Base-by-base conservation (phyloP, 2,329 filamentous ascomycete species). In the Aspergillus fijiensis region DNA sequence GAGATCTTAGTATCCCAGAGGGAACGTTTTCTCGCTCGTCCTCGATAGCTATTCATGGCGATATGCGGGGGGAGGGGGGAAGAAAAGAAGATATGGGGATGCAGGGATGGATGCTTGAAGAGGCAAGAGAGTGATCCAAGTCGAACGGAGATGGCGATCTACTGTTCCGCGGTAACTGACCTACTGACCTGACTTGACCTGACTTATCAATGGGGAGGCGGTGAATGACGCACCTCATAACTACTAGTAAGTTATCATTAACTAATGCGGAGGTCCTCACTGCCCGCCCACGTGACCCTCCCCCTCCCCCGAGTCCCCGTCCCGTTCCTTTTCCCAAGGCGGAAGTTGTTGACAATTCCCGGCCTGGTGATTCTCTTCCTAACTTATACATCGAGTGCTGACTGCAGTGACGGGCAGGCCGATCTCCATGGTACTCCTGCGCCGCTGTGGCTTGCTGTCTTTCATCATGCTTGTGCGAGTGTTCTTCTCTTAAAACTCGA, bases 41-140 rank as follows among this genome's bases (percentile, higher is more conserved):
- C 60, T 45, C 60, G 62, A 53, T 29, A 55, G 45, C 52, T 50
- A 56, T 67, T 58, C 71, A 74, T 72, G 59, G 59, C 64, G 61
- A 54, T 58, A 59, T 39, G n/a, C 39, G 39, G 25, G 25, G 25
- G 25, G 14, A 6, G 1, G 5, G 39, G 16, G 39, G 10, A 35
- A 6, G 33, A 58, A 50, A 19, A 60, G 65, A 61, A 56, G 51
- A 49, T 53, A 53, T 29, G 27, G 62, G 57, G 63, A 65, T 57
- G 58, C 50, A 61, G 60, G 58, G 61, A 60, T 60, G 55, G 53
- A 49, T 51, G 48, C 52, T 29, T 29, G 49, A 5, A 50, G 49
- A 50, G 27, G 27, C 31, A 50, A 23, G 27, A 29, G 54, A 45
- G 47, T 33, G 47, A 49, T 31, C 49, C 49, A 45, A 45, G 39